Percentiles rank a stretch among this genome's conserved stretches.
Evolutionary conservation across 257 asterid species (phyloP).

Genomic region (Thymus quinquecostatus): DNA sequence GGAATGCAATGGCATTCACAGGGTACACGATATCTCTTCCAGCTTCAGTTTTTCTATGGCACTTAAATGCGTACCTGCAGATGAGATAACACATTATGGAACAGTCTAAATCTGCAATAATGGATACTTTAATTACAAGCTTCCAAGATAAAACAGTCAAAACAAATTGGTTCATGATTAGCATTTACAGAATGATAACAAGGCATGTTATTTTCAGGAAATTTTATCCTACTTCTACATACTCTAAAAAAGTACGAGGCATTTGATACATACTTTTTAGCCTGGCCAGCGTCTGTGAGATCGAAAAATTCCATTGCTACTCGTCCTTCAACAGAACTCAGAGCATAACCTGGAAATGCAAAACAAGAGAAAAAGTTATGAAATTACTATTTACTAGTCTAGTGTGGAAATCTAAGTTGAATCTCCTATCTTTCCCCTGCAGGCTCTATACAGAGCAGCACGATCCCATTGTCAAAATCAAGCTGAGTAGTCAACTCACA

Average conservation of each 20-base stretch:
- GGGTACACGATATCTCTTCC: constrained; percentile 87
- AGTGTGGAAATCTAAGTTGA: constrained; percentile 16
- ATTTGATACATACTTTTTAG: constrained; percentile 63
- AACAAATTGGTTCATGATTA: constrained; percentile 2
- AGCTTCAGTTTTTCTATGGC: constrained; percentile 87
- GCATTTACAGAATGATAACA: background rate
- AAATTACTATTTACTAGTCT: background rate
- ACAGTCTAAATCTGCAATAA: background rate
- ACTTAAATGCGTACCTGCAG: constrained; percentile 86
- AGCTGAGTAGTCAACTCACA: background rate
- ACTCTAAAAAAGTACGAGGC: background rate
- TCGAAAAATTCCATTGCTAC: constrained; percentile 93
- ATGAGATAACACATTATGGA: constrained; percentile 12
- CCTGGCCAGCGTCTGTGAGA: constrained; percentile 80
- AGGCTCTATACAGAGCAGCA: constrained; percentile 1
- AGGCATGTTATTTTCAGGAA: constrained; percentile 2
- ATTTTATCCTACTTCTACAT: constrained; percentile 3
- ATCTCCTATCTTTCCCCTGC: background rate
- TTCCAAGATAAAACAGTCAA: background rate
- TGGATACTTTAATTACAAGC: background rate
- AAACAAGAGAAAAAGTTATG: constrained; percentile 12
- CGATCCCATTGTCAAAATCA: background rate
- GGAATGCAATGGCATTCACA: constrained; percentile 90
- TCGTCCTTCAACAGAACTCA: constrained; percentile 92
- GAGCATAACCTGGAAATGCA: constrained; percentile 84